Evolutionary conservation across 169 alveolate genomes (phyloP).

Genomic region (Cryptosporidium parvum): DNA sequence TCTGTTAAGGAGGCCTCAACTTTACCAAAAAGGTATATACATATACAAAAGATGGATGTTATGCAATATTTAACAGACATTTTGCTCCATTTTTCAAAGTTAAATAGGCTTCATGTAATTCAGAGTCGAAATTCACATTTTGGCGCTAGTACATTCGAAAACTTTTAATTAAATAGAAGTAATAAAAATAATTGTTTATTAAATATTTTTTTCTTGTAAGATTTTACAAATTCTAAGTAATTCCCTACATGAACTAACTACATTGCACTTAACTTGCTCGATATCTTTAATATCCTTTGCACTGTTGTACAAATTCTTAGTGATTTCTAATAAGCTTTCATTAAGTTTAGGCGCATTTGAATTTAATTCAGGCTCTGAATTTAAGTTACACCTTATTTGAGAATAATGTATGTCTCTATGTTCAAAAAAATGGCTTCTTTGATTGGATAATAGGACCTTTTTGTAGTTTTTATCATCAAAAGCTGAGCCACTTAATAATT

Average conservation of each 20-base stretch:
- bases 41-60: background rate
- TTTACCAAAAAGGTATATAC: background rate
- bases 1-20: slow-evolving; percentile 18
- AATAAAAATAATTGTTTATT: background rate
- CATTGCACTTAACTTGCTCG: slow-evolving; percentile 1
- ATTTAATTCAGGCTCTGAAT: background rate
- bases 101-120: background rate
- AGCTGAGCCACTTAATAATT: background rate
- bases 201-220: slow-evolving; percentile 53
- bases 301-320: slow-evolving; percentile 30
- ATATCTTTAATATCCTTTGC: slow-evolving; percentile 31
- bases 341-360: slow-evolving; percentile 16
- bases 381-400: slow-evolving; percentile 1
- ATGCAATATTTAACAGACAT: background rate
- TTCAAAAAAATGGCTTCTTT: slow-evolving; percentile 36
- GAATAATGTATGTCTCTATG: slow-evolving; percentile 61
- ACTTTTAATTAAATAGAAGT: background rate
- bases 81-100: slow-evolving; percentile 3
- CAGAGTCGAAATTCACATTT: background rate
- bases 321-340: slow-evolving; percentile 47
- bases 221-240: slow-evolving; percentile 33
- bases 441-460: background rate
- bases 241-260: slow-evolving; percentile 46
- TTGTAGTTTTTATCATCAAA: background rate
- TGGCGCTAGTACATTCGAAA: background rate